Evolutionary conservation across 345 rosid species (phyloP), one percentile per base, ranked within the genome.

Genomic region (Crucihimalaya himalaica): DNA sequence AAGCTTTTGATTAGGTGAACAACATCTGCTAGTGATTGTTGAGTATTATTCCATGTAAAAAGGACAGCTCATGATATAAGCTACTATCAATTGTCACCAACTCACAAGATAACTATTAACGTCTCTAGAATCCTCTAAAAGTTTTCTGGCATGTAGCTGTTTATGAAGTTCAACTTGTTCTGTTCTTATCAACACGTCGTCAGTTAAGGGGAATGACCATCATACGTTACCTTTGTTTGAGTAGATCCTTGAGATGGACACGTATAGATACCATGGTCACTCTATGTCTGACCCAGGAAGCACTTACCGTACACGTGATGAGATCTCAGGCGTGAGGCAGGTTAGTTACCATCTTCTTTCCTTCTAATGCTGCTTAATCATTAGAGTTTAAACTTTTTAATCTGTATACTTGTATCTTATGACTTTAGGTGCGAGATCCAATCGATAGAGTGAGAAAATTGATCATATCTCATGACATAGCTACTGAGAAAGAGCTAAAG

Each of bases 271-370:
- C 76, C 96, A 90, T 16, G 98, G 98, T 67, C 98, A 90, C 85
- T 90, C 98, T 21, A 93, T 93, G 97, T 93, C 96, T 74, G 98
- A 93, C 80, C 97, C 92, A 47, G 96, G 98, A 32, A 93, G 97
- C 89, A 93, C 98, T 62, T 93, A 93, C 83, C 96, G 97, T 20
- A 93, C 97, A 35, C 98, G 96, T 83, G 97, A 93, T 72, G 98
- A 91, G 80, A 84, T 93, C 63, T 70, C 75, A 65, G 96, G 94
- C 20, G 86, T 93, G 74, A 88, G 98, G 82, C 97, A 93, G 94
- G 96, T 87, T 50, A 50, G 67, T 25, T 66, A 70, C 51, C 39
- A 46, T 32, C 48, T 16, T 45, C 32, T 34, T 50, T 23, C 11
- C 19, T 31, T 27, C 13, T 0, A 62, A 20, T 39, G 5, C 52